Base-by-base conservation (phyloP, 352 stramenopile species). In the Phytophthora hibernalis region DNA sequence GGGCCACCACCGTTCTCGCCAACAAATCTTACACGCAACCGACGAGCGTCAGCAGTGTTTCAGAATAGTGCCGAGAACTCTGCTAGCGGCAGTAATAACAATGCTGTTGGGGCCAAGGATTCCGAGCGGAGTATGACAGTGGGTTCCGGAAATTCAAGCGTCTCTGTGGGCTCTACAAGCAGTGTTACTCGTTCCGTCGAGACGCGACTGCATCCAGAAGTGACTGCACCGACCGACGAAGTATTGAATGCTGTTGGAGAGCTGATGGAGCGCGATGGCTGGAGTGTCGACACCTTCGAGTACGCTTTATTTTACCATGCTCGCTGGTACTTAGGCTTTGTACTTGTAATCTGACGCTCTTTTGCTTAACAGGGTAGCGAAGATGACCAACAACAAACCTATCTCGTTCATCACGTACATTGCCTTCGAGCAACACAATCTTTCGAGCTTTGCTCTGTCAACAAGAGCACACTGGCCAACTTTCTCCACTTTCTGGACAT, bases 361-460 rank as follows among this genome's bases (percentile, higher is more conserved):
- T 55, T 30, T 58, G 15, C 11, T 61, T 13, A 5, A 61, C 59
- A 93, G 83, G 7, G 75, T 94, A 18, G 74, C 83, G 13, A 69
- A 80, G 56, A 65, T 90, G 11, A 84, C 77, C 0, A 79, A 87
- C 63, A 87, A 92, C 55, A 83, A 83, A 22, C 84, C 86, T 1
- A 92, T 95, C 48, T 83, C 85, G 49, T 95, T 88, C 69, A 85
- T 95, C 68, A 93, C 84, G 18, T 92, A 90, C 61, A 91, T 93
- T 37, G 80, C 86, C 15, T 93, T 95, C 61, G 86, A 95, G 61
- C 81, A 90, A 56, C 86, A 93, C 62, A 92, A 95, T 56, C 72
- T 93, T 93, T 92, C 51, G 82, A 89, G 26, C 68, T 88, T 0
- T 92, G 81, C 44, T 77, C 77, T 3, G 64, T 93, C n/a, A 83